Evolutionary conservation across 2,329 filamentous ascomycete genomes (phyloP).

Genomic region (Fusarium pseudograminearum): DNA sequence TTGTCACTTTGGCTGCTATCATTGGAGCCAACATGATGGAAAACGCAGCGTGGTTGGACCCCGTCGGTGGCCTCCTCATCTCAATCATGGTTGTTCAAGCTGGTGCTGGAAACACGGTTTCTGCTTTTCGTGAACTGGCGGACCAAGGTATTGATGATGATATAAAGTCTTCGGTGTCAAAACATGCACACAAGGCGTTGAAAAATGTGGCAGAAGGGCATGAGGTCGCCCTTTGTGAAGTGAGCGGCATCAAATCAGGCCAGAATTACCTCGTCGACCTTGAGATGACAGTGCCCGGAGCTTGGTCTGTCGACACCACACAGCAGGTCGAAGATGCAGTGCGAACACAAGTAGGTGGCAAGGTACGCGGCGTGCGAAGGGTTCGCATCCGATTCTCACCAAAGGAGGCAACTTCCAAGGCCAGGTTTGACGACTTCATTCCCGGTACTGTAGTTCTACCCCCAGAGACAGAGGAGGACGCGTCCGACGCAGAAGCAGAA

Average conservation of each 20-base stretch:
- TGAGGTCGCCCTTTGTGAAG: slow-evolving; percentile 77
- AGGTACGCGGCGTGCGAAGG: slow-evolving; percentile 85
- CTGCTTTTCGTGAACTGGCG: slow-evolving; percentile 88
- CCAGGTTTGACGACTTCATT: slow-evolving; percentile 83
- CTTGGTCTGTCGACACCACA: slow-evolving; percentile 80
- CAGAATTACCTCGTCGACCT: slow-evolving; percentile 96
- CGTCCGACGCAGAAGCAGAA: slow-evolving; percentile 38
- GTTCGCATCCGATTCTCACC: slow-evolving; percentile 87
- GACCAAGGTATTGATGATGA: slow-evolving; percentile 91
- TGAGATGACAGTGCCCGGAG: slow-evolving; percentile 81
- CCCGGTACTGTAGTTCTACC: slow-evolving; percentile 73
- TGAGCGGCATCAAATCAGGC: slow-evolving; percentile 93
- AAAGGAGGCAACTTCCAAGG: slow-evolving; percentile 68
- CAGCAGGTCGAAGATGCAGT: slow-evolving; percentile 78
- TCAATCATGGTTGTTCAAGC: slow-evolving; percentile 93
- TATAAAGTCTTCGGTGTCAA: slow-evolving; percentile 77
- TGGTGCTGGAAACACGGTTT: slow-evolving; percentile 85
- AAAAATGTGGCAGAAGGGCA: slow-evolving; percentile 64
- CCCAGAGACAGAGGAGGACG: slow-evolving; percentile 66
- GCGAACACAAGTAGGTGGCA: slow-evolving; percentile 77
- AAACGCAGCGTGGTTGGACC: slow-evolving; percentile 92
- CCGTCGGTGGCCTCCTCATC: slow-evolving; percentile 91
- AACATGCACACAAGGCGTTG: slow-evolving; percentile 72
- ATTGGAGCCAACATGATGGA: slow-evolving; percentile 87
- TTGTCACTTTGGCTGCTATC: slow-evolving; percentile 91